A percentile compares a stretch with the other conserved stretches of the same genome.
These are phyloP conservation scores for Umbelopsis sp. DNA, from an alignment of 192 early-diverging fungal genomes.

Conservation along the genomic window DNA sequence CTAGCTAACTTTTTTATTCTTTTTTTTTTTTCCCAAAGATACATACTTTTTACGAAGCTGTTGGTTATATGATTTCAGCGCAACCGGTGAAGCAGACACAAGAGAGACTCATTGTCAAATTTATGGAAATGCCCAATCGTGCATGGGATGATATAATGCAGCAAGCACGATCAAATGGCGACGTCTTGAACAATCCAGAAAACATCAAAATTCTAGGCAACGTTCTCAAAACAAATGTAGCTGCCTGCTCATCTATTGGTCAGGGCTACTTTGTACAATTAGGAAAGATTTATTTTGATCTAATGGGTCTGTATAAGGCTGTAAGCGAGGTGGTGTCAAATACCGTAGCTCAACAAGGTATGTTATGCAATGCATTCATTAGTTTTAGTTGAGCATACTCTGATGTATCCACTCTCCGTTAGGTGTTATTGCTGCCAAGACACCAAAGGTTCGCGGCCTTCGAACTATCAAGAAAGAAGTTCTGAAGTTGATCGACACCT, in stretches of 20 bases:
- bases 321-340: conserved; percentile 85
- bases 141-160: conserved; percentile 84
- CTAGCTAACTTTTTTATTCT: not conserved
- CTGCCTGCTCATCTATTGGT: conserved; percentile 88
- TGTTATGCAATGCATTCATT: not conserved
- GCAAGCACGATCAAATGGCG: conserved; percentile 65
- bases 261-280: conserved; percentile 88
- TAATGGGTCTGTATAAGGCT: conserved; percentile 90
- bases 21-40: conserved; percentile 53
- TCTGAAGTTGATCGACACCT: conserved; percentile 90
- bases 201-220: conserved; percentile 89
- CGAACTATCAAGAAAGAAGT: conserved; percentile 97
- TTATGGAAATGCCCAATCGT: conserved; percentile 89
- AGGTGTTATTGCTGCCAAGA: conserved; percentile 89
- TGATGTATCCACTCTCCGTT: not conserved
- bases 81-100: conserved; percentile 79
- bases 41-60: conserved; percentile 98
- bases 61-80: conserved; percentile 97
- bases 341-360: conserved; percentile 71
- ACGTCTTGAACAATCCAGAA: conserved; percentile 75
- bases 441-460: conserved; percentile 86
- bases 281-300: conserved; percentile 85
- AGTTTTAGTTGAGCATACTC: not conserved
- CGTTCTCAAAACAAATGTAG: conserved; percentile 94
- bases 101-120: conserved; percentile 79